phyloP scores from a whole-genome alignment of 208 protist species.

The Naegleria lovaniensis region DNA sequence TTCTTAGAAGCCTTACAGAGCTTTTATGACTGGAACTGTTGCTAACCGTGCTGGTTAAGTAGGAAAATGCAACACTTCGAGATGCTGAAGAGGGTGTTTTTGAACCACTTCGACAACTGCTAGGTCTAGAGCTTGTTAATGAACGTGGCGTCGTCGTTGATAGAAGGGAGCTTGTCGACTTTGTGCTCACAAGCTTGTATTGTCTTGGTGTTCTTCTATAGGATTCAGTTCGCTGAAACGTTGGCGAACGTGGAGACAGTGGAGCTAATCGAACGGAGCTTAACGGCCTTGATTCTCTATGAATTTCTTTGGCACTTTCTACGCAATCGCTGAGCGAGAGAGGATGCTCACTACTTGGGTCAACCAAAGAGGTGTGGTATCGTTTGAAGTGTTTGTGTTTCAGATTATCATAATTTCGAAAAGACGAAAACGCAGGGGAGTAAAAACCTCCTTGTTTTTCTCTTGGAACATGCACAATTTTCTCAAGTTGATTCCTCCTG shows the following conservation, averaged over 20 bases:
- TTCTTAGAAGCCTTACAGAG: neutral
- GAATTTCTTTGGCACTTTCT: neutral
- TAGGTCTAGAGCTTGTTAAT: neutral
- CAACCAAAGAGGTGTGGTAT: neutral
- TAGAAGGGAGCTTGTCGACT: neutral
- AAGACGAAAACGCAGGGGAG: neutral
- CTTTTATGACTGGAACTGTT: neutral
- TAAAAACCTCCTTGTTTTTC: neutral
- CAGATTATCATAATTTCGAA: neutral
- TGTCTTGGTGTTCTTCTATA: neutral
- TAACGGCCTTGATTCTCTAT: neutral
- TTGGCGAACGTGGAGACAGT: too few relatives aligned
- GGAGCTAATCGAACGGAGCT: neutral
- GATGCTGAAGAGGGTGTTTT: neutral
- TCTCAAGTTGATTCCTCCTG: neutral
- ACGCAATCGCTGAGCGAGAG: neutral
- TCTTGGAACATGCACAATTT: neutral
- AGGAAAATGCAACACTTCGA: neutral
- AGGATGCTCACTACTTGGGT: neutral
- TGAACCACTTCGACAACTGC: neutral
- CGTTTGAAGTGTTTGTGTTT: neutral
- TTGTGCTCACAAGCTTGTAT: neutral
- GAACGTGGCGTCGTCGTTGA: neutral
- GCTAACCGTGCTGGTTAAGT: neutral
- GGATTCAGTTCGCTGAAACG: neutral